Conservation (phyloP, 2,329 filamentous ascomycete species). For the Diaporthe capsici region DNA sequence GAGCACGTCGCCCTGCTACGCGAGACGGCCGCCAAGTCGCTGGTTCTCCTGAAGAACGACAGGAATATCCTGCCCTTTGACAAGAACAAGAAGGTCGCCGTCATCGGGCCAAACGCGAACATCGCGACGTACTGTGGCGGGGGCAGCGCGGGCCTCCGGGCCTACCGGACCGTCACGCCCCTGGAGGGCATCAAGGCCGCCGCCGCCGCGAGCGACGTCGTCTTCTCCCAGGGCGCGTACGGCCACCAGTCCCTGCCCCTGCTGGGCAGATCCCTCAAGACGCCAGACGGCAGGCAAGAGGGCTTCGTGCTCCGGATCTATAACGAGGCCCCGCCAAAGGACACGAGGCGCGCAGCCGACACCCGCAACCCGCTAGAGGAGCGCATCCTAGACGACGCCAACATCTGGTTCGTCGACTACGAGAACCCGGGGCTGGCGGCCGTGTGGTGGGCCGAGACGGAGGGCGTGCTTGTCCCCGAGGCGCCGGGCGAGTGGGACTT, state of each 20-base stretch:
- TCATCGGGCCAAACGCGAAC: conserved; percentile 69
- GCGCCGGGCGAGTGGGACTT: conserved; percentile 49
- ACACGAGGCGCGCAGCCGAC: neutral
- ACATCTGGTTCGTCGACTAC: conserved; percentile 49
- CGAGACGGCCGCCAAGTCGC: conserved; percentile 70
- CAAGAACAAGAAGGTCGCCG: conserved; percentile 56
- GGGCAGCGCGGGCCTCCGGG: conserved; percentile 50
- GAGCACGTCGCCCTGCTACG: conserved; percentile 62
- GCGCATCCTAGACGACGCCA: conserved; percentile 44
- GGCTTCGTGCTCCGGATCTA: conserved; percentile 49
- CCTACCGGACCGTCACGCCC: conserved; percentile 51
- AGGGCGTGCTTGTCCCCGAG: conserved; percentile 45
- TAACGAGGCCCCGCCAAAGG: conserved; percentile 42
- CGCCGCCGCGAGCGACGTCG: conserved; percentile 40
- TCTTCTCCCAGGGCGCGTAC: conserved; percentile 49
- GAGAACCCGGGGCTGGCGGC: conserved; percentile 44
- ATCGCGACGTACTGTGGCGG: conserved; percentile 51
- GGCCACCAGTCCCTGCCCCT: conserved; percentile 52
- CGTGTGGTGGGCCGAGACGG: conserved; percentile 46
- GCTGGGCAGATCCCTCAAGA: conserved; percentile 46
- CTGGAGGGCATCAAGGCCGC: conserved; percentile 49
- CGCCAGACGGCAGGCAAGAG: conserved; percentile 42
- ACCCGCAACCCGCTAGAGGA: conserved; percentile 43
- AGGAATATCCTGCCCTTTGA: conserved; percentile 67
- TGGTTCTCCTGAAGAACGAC: conserved; percentile 77